Base-by-base conservation (phyloP, 208 protist species). In the Blechomonas ayalai region DNA sequence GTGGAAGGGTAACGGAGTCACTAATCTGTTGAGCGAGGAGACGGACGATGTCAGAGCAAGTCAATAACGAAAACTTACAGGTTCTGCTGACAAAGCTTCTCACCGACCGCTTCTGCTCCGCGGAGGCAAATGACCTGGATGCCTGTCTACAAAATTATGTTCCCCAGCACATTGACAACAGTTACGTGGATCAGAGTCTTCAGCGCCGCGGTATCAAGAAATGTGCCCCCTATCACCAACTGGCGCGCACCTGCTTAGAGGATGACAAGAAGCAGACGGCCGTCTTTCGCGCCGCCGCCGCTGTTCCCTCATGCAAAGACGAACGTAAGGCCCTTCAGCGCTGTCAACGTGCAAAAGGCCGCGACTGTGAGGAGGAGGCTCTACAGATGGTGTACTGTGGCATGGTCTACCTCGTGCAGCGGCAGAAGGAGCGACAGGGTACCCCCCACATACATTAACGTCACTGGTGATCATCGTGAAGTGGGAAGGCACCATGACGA, bases 61-160 rank as follows among this genome's bases (percentile, higher is more conserved):
- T 69, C 20, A 88, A 50, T 20, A 79, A 87, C 34, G 79, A 92
- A 51, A 87, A 88, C 40, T 42, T 92, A 3, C 72, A 92, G 60
- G 51, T 90, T 42, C 71, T 92, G 19, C 67, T 92, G 19, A 87
- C 84, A 19, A 88, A 90, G 67, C 48, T 92, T 13, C 80, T 92
- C 76, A 84, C 73, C 4, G 71, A 84, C 35, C 69, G 77, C 18
- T 92, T 90, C 54, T 92, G 84, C 36, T 44, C 52, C 1, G 66
- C 68, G 12, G 73, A 90, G 70, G 39, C 61, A 5, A 71, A 64
- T 36, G 80, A 92, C 47, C 26, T 90, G 10, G 74, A 87, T 16
- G 84, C 84, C n/a, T 92, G 84, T 51, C 61, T 90, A 23, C 73
- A 87, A 35, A 92, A 92, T 67, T 92, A 71, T 44, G 75, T 92